Evolutionary conservation across 2,329 filamentous ascomycete species (phyloP).

Genomic region (Cladosporium sp.): DNA sequence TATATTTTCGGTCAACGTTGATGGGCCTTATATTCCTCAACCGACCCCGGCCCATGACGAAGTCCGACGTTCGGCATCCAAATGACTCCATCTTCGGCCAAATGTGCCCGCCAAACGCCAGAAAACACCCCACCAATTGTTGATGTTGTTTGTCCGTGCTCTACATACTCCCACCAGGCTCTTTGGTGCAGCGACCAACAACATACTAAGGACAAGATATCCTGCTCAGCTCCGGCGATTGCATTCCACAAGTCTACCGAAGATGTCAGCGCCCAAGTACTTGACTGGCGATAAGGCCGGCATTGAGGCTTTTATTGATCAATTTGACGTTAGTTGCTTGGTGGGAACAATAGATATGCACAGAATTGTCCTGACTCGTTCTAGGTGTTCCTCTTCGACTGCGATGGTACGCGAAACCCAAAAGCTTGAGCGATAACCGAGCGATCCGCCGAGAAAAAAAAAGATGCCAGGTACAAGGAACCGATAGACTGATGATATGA

Average conservation of each 20-base stretch:
- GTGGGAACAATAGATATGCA: background rate
- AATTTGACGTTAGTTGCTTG: slow-evolving; percentile 69
- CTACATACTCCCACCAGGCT: background rate
- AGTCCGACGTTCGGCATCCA: background rate
- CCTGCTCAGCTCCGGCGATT: background rate
- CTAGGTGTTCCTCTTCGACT: slow-evolving; percentile 90
- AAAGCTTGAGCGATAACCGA: background rate
- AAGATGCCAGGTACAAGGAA: background rate
- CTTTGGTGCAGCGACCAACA: background rate
- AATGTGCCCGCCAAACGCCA: slow-evolving; percentile 1
- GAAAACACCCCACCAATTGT: background rate
- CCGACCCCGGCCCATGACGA: background rate
- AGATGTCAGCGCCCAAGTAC: slow-evolving; percentile 40
- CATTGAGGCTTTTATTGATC: slow-evolving; percentile 78
- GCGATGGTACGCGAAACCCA: slow-evolving; percentile 65
- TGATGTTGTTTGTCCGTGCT: slow-evolving; percentile 2
- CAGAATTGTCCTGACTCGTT: slow-evolving; percentile 9
- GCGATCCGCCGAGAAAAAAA: background rate
- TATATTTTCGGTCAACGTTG: no score
- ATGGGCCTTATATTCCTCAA: no score
- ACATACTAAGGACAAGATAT: background rate
- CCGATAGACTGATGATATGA: slow-evolving; percentile 34
- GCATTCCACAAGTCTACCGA: background rate
- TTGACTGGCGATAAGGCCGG: slow-evolving; percentile 74
- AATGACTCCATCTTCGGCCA: slow-evolving; percentile 7